Base-by-base conservation (phyloP, 208 protist species). In the Trichomonas tenax region DNA sequence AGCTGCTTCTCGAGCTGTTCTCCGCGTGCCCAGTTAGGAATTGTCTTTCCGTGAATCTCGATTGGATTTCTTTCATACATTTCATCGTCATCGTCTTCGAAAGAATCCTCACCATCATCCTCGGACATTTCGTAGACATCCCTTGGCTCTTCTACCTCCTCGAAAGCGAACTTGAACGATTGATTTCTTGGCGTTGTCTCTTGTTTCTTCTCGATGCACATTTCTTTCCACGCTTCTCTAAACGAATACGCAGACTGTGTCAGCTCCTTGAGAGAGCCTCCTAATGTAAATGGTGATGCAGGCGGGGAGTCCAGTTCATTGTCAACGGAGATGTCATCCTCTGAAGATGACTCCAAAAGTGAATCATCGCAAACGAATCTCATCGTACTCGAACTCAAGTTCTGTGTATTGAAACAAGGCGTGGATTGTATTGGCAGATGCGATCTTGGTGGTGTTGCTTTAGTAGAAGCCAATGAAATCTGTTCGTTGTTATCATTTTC, bases 101-200 rank as follows among this genome's bases (percentile, higher is more conserved):
- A 38, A 10, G 44, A 11, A 48, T 46, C 36, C 10, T 89, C 82
- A 10, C 23, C 40, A 8, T 46, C 34, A 51, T 93, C 86, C 36
- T 93, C 86, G 14, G 86, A 93, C 44, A 93, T 93, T 93, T 93
- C 40, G 31, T 93, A 93, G 9, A n/a, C 26, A 14, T 93, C 86
- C 15, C 23, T 21, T 26, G 45, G 41, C 17, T n/a, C 44, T 51
- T 93, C 86, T 4, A 48, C 44, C 15, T 51, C 44, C 26, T 93
- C 86, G 45, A 93, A 93, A 9, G 86, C 86, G 45, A 93, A 93
- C 9, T 48, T 48, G 40, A 89, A 89, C 14, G 86, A 26, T 15
- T 48, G 9, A 6, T 93, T 51, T 38, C 40, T 41, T 41, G 45
- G 41, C 10, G 41, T 93, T n/a, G 17, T 38, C 46, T 41, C 40